A percentile compares a stretch with the other conserved stretches of the same genome.
Evolutionary conservation across 2,329 filamentous ascomycete genomes (phyloP).

Genomic region (Pseudogymnoascus sp.): DNA sequence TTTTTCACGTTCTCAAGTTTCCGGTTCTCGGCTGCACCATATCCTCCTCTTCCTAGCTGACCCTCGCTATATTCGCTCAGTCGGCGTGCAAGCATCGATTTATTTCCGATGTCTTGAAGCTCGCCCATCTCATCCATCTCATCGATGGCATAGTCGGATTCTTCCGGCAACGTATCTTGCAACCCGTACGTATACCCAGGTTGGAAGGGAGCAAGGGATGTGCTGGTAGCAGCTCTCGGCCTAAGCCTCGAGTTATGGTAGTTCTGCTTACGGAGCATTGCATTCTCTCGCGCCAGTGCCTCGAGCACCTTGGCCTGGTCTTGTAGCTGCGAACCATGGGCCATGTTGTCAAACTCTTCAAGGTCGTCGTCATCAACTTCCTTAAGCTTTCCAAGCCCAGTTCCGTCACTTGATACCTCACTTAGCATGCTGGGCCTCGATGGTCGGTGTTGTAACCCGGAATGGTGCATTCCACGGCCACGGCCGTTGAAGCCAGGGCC

Average conservation of each 20-base stretch:
- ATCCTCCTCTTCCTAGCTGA: slow-evolving; percentile 8
- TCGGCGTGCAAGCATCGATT: slow-evolving; percentile 25
- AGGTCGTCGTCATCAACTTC: slow-evolving; percentile 58
- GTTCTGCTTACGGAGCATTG: slow-evolving; percentile 49
- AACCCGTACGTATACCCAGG: slow-evolving; percentile 50
- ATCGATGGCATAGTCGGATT: slow-evolving; percentile 64
- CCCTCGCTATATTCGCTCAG: slow-evolving; percentile 27
- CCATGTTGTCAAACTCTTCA: slow-evolving; percentile 42
- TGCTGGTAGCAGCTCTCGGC: slow-evolving; percentile 48
- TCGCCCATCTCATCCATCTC: slow-evolving; percentile 58
- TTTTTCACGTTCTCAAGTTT: slow-evolving; percentile 59
- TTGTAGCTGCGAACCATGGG: slow-evolving; percentile 46
- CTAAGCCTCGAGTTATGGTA: slow-evolving; percentile 47
- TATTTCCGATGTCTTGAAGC: slow-evolving; percentile 24
- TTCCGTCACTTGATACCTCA: slow-evolving; percentile 57
- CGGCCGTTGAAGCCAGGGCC: slow-evolving; percentile 20
- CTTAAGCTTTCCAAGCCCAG: slow-evolving; percentile 57
- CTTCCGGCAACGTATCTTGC: slow-evolving; percentile 51
- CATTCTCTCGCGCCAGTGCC: slow-evolving; percentile 53
- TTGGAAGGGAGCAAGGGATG: slow-evolving; percentile 34
- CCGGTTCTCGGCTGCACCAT: slow-evolving; percentile 39
- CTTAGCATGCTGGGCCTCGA: slow-evolving; percentile 71
- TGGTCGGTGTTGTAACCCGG: slow-evolving; percentile 69
- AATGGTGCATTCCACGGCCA: slow-evolving; percentile 42
- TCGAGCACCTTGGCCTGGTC: slow-evolving; percentile 55